A percentile compares a stretch with the other conserved stretches of the same genome.
Evolutionary conservation across 202 grass and related monocot species (phyloP).

Genomic region (Setaria viridis): DNA sequence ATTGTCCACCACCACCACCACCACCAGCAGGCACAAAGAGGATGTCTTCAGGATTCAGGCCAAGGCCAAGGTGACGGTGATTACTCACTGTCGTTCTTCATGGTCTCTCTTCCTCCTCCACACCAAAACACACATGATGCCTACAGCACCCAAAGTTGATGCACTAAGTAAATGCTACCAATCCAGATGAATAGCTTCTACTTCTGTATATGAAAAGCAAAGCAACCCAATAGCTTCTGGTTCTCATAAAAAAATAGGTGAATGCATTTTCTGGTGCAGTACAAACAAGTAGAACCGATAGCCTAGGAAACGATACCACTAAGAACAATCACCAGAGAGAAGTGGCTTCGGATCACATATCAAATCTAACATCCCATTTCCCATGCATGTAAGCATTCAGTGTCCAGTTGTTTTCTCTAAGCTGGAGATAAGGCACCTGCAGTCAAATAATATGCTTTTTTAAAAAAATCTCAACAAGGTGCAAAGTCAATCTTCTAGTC

Average conservation of each 20-base stretch:
- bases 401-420: conserved; percentile 91
- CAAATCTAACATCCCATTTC: conserved; percentile 85
- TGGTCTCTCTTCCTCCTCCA: too few species aligned
- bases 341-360: conserved; percentile 57
- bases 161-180: not conserved
- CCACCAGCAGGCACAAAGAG: too few species aligned
- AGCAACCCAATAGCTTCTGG: not conserved
- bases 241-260: conserved; percentile 38
- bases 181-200: conserved; percentile 2
- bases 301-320: not conserved
- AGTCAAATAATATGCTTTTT: conserved; percentile 24
- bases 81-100: too few species aligned
- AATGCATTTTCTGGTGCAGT: conserved; percentile 3
- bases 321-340: conserved; percentile 16
- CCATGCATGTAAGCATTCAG: conserved; percentile 75
- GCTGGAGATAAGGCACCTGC: conserved; percentile 91
- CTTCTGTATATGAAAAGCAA: not conserved
- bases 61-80: too few species aligned
- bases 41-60: too few species aligned
- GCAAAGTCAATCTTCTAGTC: not conserved
- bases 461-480: conserved; percentile 3
- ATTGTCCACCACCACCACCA: too few species aligned
- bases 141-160: not conserved
- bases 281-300: conserved; percentile 30
- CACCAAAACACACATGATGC: not conserved